Base-by-base conservation (phyloP, 192 early-diverging fungal species). In the Gigaspora rosea region DNA sequence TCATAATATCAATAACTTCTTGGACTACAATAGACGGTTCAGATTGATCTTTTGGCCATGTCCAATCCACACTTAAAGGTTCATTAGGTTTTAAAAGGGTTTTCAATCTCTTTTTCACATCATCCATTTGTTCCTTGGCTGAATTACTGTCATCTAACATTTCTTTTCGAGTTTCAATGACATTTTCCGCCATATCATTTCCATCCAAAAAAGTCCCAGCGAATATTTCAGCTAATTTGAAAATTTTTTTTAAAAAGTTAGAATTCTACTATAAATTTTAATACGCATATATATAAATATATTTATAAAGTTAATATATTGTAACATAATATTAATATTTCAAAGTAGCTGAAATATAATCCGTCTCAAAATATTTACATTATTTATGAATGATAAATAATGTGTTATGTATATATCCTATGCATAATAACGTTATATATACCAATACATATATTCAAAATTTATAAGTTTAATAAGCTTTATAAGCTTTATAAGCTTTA, bases 61-160 rank as follows among this genome's bases (percentile, higher is more conserved):
- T 8, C 27, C 67, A 49, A 36, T 82, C 75, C 3, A 83, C 70
- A 12, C 81, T 54, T 4, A 74, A 51, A 4, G 78, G 68, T 33
- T 85, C 77, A 10, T 82, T 82, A 22, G 81, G 80, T 57, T 80
- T 81, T 13, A 89, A 63, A 12, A 89, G 76, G 1, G 75, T 78
- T 9, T 76, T 75, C 18, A 99, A 87, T 67, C 92, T 84, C 65
- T 80, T 81, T 81, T 97, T 97, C 65, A 96, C 95, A 15, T 67
- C 75, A 66, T 99, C 97, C 84, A 92, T 95, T 78, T 95, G 93
- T 80, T 95, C 94, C 79, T 99, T 99, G 51, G 95, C 97, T 3
- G 91, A 94, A 73, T 96, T 93, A 77, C 91, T 93, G 78, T 97
- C 97, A 80, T 99, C 97, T 32, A 99, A 82, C 91, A 97, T 93